Evolutionary conservation across 441 rosid genomes (phyloP).

Genomic region (Populus hybrid): DNA sequence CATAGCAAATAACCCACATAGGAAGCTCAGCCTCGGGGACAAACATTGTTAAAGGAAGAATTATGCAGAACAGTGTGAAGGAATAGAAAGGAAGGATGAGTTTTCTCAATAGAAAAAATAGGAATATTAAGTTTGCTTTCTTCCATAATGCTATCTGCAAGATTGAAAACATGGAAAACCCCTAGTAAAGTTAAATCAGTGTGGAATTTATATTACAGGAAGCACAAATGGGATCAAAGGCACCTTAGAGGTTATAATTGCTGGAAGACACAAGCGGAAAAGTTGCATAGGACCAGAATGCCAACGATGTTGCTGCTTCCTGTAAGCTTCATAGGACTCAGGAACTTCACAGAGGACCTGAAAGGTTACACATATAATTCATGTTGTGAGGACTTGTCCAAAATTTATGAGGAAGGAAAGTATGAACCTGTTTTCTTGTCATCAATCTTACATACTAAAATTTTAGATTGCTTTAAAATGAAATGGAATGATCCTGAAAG

Average conservation of each 20-base stretch:
- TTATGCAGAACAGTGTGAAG: conserved; percentile 86
- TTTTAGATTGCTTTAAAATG: not conserved
- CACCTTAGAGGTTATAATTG: conserved; percentile 81
- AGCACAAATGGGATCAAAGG: not conserved
- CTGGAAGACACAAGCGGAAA: conserved; percentile 87
- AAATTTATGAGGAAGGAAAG: conserved; percentile 1
- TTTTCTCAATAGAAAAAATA: conserved; percentile 84
- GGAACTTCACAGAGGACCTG: conserved; percentile 97
- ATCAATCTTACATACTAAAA: not conserved
- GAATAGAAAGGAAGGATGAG: conserved; percentile 91
- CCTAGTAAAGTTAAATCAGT: conserved; percentile 1
- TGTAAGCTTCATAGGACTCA: conserved; percentile 89
- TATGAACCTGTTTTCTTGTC: not conserved
- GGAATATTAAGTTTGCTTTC: conserved; percentile 78
- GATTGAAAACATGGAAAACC: conserved; percentile 12
- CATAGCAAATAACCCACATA: conserved; percentile 83
- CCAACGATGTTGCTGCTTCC: conserved; percentile 98
- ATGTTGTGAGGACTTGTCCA: conserved; percentile 1
- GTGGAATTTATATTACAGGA: not conserved
- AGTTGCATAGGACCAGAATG: conserved; percentile 97
- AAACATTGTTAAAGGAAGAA: conserved; percentile 85
- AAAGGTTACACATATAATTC: conserved; percentile 5
- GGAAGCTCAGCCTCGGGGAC: conserved; percentile 92
- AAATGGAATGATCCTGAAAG: not conserved
- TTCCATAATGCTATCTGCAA: conserved; percentile 82